Conservation (phyloP, 78 protist genomes). For the Anaeramoeba flamelloides region DNA sequence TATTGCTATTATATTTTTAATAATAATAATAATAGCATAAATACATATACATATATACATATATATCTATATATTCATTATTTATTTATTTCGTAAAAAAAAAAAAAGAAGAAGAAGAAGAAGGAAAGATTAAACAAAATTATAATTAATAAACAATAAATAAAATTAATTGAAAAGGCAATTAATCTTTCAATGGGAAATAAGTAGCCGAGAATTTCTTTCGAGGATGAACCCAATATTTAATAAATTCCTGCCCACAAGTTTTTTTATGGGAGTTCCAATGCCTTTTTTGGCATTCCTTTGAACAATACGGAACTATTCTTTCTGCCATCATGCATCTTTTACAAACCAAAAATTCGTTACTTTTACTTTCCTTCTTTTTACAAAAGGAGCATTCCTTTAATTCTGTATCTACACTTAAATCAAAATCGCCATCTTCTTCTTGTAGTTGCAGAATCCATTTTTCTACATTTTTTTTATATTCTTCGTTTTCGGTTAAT, state of each 20-base stretch:
- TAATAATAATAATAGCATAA: no score
- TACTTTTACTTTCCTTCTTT: background rate
- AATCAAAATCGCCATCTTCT: no score
- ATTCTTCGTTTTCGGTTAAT: background rate
- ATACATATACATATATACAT: no score
- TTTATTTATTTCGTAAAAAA: no score
- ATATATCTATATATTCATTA: no score
- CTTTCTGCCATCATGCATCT: background rate
- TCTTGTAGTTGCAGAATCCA: background rate
- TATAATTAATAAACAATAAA: no score
- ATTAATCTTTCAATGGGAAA: no score
- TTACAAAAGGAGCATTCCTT: background rate
- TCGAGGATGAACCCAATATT: background rate
- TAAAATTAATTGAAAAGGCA: no score
- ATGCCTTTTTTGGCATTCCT: background rate
- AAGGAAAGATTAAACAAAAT: no score
- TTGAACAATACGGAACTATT: background rate
- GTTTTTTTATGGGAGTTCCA: background rate
- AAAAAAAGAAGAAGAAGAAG: no score
- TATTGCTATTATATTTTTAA: no score
- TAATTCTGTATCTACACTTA: background rate
- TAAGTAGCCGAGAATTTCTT: no score
- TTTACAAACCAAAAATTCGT: background rate
- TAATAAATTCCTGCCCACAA: background rate
- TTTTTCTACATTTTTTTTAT: background rate